Base-by-base conservation (phyloP, 2,329 filamentous ascomycete genomes). In the Colletotrichum godetiae region DNA sequence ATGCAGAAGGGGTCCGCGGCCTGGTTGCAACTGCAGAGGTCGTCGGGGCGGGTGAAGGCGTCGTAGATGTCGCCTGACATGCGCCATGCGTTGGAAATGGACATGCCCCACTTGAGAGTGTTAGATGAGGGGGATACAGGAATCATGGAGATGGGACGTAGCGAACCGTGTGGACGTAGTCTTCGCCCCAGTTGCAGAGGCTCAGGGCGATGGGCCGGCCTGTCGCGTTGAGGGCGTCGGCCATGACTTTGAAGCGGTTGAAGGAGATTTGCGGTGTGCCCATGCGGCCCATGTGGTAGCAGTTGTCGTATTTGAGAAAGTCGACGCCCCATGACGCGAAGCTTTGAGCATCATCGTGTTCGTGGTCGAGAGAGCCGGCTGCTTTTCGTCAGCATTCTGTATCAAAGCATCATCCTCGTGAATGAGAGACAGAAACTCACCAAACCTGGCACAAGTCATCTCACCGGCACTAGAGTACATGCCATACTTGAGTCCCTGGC, bases 251-350 rank as follows among this genome's bases (percentile, higher is more conserved):
- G 74, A 78, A 81, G n/a, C 78, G 70, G 67, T 78, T 77, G 65
- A 77, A 79, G 8, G 78, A 80, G 55, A 78, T 77, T 33, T 76
- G 69, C 57, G 77, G 78, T 19, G 76, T 77, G 24, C 79, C 79
- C 58, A 75, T 76, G 5, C 76, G 62, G 33, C 78, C 78, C 65
- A 77, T 77, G 57, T 81, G 79, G 71, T 80, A 80, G 75, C 86
- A 88, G 75, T 87, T 87, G 75, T 88, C 86, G 74, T 88, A 88
- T 80, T 89, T 89, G 49, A 88, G 79, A 62, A 88, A 88, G 75
- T 88, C 86, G 66, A 89, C 82, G 2, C 86, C 86, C 87, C 87
- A 89, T 13, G 82, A 81, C 1, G 87, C 86, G 75, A 88, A 90
- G 0, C 84, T 84, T 74, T 86, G 76, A 0, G 88, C 89, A 77